Conservation (phyloP, 2,329 filamentous ascomycete genomes). For the Tolypocladium sp. region DNA sequence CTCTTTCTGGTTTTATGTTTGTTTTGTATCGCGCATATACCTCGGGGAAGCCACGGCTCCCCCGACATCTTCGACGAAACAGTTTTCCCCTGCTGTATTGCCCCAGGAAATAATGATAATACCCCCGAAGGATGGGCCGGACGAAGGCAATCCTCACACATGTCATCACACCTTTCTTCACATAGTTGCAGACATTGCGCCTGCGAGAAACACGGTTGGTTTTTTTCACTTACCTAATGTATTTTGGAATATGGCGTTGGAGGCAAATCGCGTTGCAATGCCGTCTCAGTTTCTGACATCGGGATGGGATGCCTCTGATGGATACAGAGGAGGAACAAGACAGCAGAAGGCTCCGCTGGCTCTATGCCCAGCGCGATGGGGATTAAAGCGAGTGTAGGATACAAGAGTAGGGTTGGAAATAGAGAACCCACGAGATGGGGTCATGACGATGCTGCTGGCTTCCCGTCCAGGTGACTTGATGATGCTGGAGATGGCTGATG, state of each 20-base stretch:
- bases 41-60: neutral
- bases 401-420: neutral
- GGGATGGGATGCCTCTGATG: neutral
- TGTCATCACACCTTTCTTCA: neutral
- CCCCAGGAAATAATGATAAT: constrained; percentile 21
- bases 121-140: constrained; percentile 9
- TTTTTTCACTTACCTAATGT: neutral
- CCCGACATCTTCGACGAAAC: neutral
- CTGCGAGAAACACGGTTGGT: neutral
- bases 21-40: neutral
- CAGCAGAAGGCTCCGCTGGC: neutral
- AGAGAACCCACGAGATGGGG: neutral
- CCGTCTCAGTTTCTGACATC: neutral
- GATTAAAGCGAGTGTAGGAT: neutral
- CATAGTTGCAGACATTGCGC: neutral
- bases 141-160: neutral
- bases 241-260: neutral
- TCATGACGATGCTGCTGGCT: too few species aligned
- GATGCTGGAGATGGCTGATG: too few species aligned
- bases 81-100: neutral
- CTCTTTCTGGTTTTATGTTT: neutral
- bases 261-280: neutral
- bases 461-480: too few species aligned
- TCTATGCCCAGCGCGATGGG: neutral
- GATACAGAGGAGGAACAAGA: neutral